A percentile compares a stretch with the other conserved stretches of the same genome.
phyloP scores from a whole-genome alignment of 176 grass and related monocot genomes.

The Phragmites australis region DNA sequence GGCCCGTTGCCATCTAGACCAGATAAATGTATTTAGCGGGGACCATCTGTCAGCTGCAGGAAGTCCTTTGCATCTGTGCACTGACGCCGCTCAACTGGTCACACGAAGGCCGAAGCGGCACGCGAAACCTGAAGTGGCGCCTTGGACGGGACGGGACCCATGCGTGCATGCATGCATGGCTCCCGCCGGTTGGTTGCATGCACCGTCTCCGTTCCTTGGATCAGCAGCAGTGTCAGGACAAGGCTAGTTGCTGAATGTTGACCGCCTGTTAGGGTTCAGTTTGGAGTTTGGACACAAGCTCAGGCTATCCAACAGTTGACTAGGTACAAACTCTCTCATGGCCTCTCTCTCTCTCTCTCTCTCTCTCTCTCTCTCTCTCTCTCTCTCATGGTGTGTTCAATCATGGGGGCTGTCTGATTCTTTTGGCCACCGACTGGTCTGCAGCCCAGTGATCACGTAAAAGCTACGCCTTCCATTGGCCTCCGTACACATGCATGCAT shows the following conservation, averaged over 20 bases:
- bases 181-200: no score
- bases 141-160: neutral
- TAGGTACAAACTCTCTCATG: no score
- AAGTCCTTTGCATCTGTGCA: no score
- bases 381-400: neutral
- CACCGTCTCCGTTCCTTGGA: no score
- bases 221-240: slow-evolving; percentile 8
- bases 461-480: neutral
- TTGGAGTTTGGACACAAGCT: neutral
- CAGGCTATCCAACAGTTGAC: neutral
- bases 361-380: neutral
- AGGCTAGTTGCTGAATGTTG: neutral
- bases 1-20: no score
- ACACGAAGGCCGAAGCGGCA: no score
- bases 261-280: neutral
- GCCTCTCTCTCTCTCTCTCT: neutral
- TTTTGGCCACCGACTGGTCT: slow-evolving; percentile 42
- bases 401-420: slow-evolving; percentile 25
- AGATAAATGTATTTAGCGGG: neutral
- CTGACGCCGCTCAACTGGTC: no score
- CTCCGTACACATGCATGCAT: neutral
- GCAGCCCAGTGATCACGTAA: neutral
- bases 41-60: neutral
- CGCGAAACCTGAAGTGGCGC: neutral
- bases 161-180: neutral